Conservation (phyloP, 2,329 filamentous ascomycete species). For the Alternaria atra region DNA sequence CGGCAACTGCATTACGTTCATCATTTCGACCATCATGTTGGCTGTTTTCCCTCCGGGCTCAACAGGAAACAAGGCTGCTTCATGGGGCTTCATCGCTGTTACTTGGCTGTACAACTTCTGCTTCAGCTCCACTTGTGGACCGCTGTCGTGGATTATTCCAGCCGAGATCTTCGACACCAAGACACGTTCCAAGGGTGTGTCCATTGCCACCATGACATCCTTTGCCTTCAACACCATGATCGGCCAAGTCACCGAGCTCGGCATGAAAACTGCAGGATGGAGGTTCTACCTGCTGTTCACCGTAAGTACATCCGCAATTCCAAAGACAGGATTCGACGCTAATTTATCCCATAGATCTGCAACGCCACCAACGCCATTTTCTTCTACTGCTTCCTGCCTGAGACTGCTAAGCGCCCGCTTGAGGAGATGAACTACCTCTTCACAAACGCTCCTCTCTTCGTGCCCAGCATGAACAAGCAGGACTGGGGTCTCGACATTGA, state of each 20-base stretch:
- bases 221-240: conserved; percentile 84
- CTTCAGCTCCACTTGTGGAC: conserved; percentile 75
- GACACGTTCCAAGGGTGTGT: conserved; percentile 77
- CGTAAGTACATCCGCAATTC: conserved; percentile 42
- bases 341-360: conserved; percentile 57
- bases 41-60: conserved; percentile 69
- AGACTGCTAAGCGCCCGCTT: conserved; percentile 70
- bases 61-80: conserved; percentile 62
- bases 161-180: conserved; percentile 81
- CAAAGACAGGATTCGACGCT: background rate
- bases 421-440: conserved; percentile 76
- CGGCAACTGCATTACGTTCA: conserved; percentile 77
- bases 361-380: conserved; percentile 74
- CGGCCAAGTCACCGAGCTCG: conserved; percentile 71
- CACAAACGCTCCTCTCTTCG: conserved; percentile 70
- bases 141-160: conserved; percentile 70
- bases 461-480: conserved; percentile 65
- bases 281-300: conserved; percentile 69
- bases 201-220: conserved; percentile 75
- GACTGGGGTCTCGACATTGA: conserved; percentile 68
- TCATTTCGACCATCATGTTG: conserved; percentile 68
- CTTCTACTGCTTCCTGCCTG: conserved; percentile 73
- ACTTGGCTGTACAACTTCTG: conserved; percentile 85
- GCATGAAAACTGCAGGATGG: conserved; percentile 64
- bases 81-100: conserved; percentile 78